Evolutionary conservation across 1,284 basidiomycete genomes (phyloP).

Genomic region (Tilletia walkeri): DNA sequence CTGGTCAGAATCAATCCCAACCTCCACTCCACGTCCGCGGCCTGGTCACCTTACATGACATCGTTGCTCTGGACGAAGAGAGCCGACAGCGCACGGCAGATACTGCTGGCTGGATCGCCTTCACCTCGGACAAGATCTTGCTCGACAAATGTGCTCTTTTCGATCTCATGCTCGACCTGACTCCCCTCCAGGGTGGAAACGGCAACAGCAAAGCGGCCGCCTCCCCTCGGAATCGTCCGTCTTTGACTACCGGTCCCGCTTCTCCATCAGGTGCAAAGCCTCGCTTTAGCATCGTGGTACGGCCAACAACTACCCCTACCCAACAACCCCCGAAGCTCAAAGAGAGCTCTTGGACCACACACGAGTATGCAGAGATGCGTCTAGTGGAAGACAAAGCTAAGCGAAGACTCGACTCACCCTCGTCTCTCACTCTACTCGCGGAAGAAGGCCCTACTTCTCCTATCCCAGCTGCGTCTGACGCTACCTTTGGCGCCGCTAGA

Average conservation of each 20-base stretch:
- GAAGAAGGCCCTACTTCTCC: background rate
- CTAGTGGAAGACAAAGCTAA: constrained; percentile 12
- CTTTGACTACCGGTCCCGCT: background rate
- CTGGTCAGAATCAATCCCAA: constrained; percentile 18
- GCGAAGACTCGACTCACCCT: background rate
- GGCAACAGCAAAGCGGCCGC: background rate
- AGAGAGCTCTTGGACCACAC: constrained; percentile 35
- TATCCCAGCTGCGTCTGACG: background rate
- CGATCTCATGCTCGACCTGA: constrained; percentile 41
- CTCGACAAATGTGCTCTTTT: constrained; percentile 42
- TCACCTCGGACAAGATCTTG: constrained; percentile 44
- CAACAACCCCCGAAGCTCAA: constrained; percentile 27
- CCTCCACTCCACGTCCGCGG: constrained; percentile 31
- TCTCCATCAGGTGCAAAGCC: background rate
- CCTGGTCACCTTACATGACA: constrained; percentile 44
- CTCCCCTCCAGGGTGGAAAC: constrained; percentile 22
- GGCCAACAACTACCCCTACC: constrained; percentile 21
- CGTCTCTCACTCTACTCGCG: background rate
- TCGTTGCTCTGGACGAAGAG: constrained; percentile 31
- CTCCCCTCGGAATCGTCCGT: background rate
- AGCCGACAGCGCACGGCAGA: background rate
- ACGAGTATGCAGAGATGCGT: constrained; percentile 42
- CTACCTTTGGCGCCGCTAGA: background rate
- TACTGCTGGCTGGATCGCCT: constrained; percentile 38
- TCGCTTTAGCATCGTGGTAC: background rate